These are phyloP conservation scores for Candida incommunis DNA, from an alignment of 805 yeast genomes.

Conservation along the genomic window DNA sequence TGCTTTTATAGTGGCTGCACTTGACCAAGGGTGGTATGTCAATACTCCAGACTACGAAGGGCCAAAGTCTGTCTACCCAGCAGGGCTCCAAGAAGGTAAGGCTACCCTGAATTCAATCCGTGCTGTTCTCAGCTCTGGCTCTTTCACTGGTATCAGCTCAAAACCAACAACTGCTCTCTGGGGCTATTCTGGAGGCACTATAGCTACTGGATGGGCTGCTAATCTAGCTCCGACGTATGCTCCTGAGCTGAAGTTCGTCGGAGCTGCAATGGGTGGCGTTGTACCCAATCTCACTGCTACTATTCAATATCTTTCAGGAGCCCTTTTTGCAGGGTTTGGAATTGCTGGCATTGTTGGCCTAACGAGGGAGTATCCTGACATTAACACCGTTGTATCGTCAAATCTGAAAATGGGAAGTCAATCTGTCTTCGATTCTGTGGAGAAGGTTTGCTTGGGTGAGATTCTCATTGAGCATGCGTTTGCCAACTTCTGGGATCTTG, in stretches of 20 bases:
- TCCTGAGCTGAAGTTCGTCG: slow-evolving; percentile 13
- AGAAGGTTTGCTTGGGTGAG: slow-evolving; percentile 7
- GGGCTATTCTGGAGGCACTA: slow-evolving; percentile 18
- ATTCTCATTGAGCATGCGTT: slow-evolving; percentile 7
- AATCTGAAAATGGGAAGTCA: slow-evolving; percentile 6
- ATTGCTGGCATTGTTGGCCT: slow-evolving; percentile 17
- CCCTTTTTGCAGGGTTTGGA: slow-evolving; percentile 14
- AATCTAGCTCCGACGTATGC: slow-evolving; percentile 12
- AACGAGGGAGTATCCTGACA: slow-evolving; percentile 14
- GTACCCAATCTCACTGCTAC: slow-evolving; percentile 12
- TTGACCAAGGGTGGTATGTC: slow-evolving; percentile 11
- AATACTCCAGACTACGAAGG: slow-evolving; percentile 17
- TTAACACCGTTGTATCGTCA: slow-evolving; percentile 7
- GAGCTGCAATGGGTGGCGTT: slow-evolving; percentile 13
- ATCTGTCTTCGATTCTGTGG: slow-evolving; percentile 7
- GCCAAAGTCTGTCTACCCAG: slow-evolving; percentile 10
- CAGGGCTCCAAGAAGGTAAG: slow-evolving; percentile 14
- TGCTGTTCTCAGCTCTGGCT: slow-evolving; percentile 11
- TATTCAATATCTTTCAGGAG: slow-evolving; percentile 8
- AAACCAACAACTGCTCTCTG: slow-evolving; percentile 12
- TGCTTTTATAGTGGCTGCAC: slow-evolving; percentile 1
- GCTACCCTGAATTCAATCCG: slow-evolving; percentile 17
- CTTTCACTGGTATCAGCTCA: slow-evolving; percentile 6
- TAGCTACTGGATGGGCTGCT: slow-evolving; percentile 16
- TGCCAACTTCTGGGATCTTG: slow-evolving; percentile 10